Evolutionary conservation across 305 asterid species (phyloP).

Genomic region (Solanum hybrid): DNA sequence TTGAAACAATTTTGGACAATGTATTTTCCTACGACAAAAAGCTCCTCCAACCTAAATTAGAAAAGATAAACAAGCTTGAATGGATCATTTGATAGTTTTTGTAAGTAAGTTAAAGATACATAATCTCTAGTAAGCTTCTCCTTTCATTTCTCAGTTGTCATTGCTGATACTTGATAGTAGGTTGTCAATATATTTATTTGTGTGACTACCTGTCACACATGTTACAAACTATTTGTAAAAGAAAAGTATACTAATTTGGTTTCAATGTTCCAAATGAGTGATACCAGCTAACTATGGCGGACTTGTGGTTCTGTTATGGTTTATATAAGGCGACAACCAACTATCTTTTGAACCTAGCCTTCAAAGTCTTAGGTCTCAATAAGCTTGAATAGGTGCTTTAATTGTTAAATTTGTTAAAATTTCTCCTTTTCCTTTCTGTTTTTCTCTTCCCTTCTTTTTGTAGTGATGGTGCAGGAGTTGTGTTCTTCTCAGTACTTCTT

Average conservation of each 20-base stretch:
- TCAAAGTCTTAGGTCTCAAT: not conserved
- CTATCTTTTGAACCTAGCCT: not conserved
- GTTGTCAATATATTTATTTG: not conserved
- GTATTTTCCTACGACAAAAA: not conserved
- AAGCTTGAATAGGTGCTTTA: not conserved
- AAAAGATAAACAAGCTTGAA: not conserved
- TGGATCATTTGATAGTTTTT: not conserved
- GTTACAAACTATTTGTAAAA: not conserved
- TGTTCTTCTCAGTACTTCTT: not conserved
- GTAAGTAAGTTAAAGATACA: not conserved
- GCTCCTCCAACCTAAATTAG: not conserved
- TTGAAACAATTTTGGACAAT: not conserved
- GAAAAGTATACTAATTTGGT: not conserved
- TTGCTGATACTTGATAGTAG: not conserved
- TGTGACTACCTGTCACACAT: not conserved
- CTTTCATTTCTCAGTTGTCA: not conserved
- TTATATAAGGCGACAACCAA: not conserved
- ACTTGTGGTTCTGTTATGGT: not conserved
- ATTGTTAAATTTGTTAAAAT: not conserved
- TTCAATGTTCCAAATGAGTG: not conserved
- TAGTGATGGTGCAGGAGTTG: not conserved
- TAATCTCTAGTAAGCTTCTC: not conserved
- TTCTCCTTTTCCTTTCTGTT: not conserved
- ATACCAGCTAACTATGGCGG: not conserved
- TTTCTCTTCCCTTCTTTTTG: not conserved